Evolutionary conservation across 768 basidiomycete genomes (phyloP), one percentile per base, ranked within the genome.

Genomic region (Tylopilus vinaceipallidus): DNA sequence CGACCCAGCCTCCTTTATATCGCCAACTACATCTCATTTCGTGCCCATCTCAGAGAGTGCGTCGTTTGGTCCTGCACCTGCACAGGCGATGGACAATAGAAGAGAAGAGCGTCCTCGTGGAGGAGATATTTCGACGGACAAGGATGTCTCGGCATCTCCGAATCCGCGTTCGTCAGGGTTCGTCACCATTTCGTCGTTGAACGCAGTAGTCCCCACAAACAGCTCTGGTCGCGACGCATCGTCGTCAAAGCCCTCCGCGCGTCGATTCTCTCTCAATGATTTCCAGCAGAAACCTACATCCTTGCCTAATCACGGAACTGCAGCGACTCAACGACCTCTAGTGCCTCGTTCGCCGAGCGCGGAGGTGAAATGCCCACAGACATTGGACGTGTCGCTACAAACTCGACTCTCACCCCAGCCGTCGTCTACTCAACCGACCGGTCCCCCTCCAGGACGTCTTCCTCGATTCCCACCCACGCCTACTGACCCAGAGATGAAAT

Each of bases 131-230:
- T 41, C 49, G 9, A 45, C 29, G 3, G 56, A 59, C 42, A 57
- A 54, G 39, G 56, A 58, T 26, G 52, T 64, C 35, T 69, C 70
- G 24, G 66, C 73, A 9, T 65, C 72, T 0, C 85, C 86, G 1
- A 83, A 88, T 62, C 84, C 86, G 23, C 81, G 86, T 3, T 89
- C 86, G 2, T 88, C 86, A 43, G 88, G 86, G 1, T 90, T 90
- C 57, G 74, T 88, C 17, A 81, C 86, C 0, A 78, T 88, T 12
- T 74, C 77, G 6, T 79, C 79, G 0, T 72, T 80, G 42, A 79
- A 77, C 45, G 68, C 42, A 12, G 38, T 33, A 26, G n/a, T 30
- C 45, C 17, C 23, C 27, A 46, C 42, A 29, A 46, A 35, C 9
- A 30, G 48, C 20, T 42, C 52, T 32, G 36, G 27, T 29, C n/a